Conservation (phyloP, 2,329 filamentous ascomycete species). For the Emergomyces pasteurianus region DNA sequence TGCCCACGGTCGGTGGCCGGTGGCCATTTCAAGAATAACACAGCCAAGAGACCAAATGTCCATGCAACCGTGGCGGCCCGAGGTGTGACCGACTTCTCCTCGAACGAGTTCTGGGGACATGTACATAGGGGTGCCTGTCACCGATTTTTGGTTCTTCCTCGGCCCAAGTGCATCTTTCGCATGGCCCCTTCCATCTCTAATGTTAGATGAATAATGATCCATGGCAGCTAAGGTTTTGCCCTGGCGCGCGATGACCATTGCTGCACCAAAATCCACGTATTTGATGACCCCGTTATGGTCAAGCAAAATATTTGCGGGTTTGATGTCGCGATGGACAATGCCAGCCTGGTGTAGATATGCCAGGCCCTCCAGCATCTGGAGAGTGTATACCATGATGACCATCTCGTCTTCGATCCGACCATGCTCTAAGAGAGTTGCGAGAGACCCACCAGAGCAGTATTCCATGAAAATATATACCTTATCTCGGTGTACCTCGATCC, state of each 20-base stretch:
- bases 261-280: constrained; percentile 95
- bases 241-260: constrained; percentile 90
- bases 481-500: constrained; percentile 94
- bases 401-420: constrained; percentile 62
- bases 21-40: constrained; percentile 95
- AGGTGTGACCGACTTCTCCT: constrained; percentile 60
- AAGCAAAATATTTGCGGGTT: constrained; percentile 52
- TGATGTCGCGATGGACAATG: constrained; percentile 51
- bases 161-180: constrained; percentile 15
- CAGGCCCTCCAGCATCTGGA: constrained; percentile 54
- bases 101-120: constrained; percentile 99
- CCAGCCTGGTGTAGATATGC: constrained; percentile 44
- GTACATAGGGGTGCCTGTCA: constrained; percentile 99
- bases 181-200: constrained; percentile 16
- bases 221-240: constrained; percentile 70
- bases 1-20: constrained; percentile 85
- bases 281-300: constrained; percentile 98
- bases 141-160: constrained; percentile 62
- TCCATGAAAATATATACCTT: constrained; percentile 99
- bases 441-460: constrained; percentile 88
- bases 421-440: constrained; percentile 82
- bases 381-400: constrained; percentile 49
- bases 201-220: constrained; percentile 42
- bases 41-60: constrained; percentile 53
- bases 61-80: constrained; percentile 61